A percentile compares a stretch with the other conserved stretches of the same genome.
These are phyloP conservation scores for Prunella vulgaris DNA, from an alignment of 257 asterid species.

Conservation along the genomic window DNA sequence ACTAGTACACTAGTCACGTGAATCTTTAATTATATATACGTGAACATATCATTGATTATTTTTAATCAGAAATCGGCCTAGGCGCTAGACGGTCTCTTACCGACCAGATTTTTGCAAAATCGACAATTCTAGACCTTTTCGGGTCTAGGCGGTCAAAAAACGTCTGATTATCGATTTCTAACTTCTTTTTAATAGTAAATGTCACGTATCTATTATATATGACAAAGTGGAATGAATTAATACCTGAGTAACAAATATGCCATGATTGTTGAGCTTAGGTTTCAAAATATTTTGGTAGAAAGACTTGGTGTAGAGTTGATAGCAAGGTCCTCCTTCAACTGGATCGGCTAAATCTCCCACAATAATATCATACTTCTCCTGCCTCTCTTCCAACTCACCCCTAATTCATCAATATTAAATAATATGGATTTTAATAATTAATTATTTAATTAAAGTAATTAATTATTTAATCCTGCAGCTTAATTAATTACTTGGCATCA, in stretches of 20 bases:
- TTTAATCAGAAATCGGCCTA: too few species aligned
- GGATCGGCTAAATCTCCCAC: slow-evolving; percentile 98
- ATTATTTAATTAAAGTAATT: too few species aligned
- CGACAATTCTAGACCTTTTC: too few species aligned
- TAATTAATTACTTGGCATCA: slow-evolving; percentile 94
- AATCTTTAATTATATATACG: too few species aligned
- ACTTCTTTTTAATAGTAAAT: too few species aligned
- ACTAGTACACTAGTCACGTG: too few species aligned
- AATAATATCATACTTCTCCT: slow-evolving; percentile 73
- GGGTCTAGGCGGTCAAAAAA: too few species aligned
- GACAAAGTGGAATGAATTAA: not conserved
- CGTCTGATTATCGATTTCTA: too few species aligned
- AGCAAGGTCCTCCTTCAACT: slow-evolving; percentile 97
- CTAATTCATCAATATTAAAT: slow-evolving; percentile 29
- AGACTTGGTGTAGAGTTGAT: slow-evolving; percentile 82
- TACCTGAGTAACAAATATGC: slow-evolving; percentile 94
- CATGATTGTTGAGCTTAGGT: slow-evolving; percentile 70
- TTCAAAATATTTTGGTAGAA: slow-evolving; percentile 74
- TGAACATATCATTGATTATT: too few species aligned
- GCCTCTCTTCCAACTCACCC: slow-evolving; percentile 69
- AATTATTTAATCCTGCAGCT: not conserved
- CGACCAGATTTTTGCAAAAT: too few species aligned
- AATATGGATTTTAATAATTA: not conserved
- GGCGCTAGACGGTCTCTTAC: too few species aligned
- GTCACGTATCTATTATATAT: too few species aligned